Conservation (phyloP, 352 stramenopile genomes). For the Phytophthora europaea region DNA sequence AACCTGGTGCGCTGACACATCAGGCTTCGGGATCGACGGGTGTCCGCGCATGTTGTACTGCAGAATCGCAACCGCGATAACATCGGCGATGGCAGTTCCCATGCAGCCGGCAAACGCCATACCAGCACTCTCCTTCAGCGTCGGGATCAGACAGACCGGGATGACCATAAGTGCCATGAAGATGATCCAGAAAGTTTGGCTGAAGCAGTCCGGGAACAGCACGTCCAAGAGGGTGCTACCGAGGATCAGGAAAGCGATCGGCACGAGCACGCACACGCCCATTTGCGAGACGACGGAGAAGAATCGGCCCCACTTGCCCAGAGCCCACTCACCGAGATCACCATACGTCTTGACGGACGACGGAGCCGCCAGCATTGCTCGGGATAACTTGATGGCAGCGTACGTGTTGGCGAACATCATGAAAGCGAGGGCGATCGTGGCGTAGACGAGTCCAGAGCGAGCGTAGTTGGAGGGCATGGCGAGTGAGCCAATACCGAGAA, state of each 20-base stretch:
- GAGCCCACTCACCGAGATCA: conserved; percentile 25
- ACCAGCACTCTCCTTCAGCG: conserved; percentile 25
- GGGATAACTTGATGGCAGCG: conserved; percentile 20
- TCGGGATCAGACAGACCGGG: conserved; percentile 29
- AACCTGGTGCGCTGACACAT: conserved; percentile 18
- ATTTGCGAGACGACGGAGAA: conserved; percentile 31
- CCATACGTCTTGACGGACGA: conserved; percentile 28
- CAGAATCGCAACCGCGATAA: conserved; percentile 23
- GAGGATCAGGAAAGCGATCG: conserved; percentile 22
- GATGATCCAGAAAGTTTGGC: conserved; percentile 32
- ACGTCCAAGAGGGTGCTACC: conserved; percentile 30
- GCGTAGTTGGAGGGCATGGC: conserved; percentile 32
- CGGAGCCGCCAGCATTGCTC: conserved; percentile 25
- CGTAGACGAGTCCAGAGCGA: conserved; percentile 21
- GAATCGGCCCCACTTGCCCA: conserved; percentile 25
- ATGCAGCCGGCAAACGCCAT: conserved; percentile 31
- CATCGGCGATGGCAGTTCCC: conserved; percentile 25
- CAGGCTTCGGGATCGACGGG: conserved; percentile 27
- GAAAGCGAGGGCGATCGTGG: conserved; percentile 19
- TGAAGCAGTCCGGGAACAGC: conserved; percentile 26
- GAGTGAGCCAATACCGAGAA: conserved; percentile 29
- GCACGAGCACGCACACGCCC: conserved; percentile 23
- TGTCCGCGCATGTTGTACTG: conserved; percentile 31
- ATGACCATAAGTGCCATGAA: conserved; percentile 30
- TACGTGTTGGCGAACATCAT: conserved; percentile 34